phyloP scores from a whole-genome alignment of 352 stramenopile genomes.

The Pythium apleroticum region DNA sequence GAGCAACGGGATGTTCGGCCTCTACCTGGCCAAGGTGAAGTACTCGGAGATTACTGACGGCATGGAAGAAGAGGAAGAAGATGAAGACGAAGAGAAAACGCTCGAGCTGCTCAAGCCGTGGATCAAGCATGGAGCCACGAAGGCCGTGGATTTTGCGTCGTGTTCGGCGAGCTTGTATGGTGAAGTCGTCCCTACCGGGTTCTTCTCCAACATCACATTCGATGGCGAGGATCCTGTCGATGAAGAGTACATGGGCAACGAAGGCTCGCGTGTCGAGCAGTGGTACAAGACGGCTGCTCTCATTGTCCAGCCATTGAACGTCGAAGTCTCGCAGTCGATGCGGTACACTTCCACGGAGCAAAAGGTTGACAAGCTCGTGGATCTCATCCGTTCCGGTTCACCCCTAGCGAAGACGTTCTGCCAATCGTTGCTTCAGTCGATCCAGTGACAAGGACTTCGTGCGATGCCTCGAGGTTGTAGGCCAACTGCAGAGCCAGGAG shows the following conservation, averaged over 20 bases:
- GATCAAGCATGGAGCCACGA: not conserved
- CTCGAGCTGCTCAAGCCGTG: constrained; percentile 3
- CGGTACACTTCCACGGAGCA: not conserved
- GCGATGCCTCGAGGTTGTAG: too few relatives aligned
- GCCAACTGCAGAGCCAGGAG: too few relatives aligned
- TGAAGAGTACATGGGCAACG: constrained; percentile 10
- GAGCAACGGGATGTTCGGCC: constrained; percentile 10
- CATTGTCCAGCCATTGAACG: constrained; percentile 2
- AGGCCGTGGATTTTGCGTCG: not conserved
- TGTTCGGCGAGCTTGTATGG: not conserved
- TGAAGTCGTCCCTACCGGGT: not conserved
- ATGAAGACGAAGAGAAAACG: constrained; percentile 5
- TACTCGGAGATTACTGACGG: constrained; percentile 2
- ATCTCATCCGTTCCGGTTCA: too few relatives aligned
- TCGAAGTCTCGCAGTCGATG: not conserved
- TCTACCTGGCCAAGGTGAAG: constrained; percentile 10
- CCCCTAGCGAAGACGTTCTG: too few relatives aligned
- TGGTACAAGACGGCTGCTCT: constrained; percentile 10
- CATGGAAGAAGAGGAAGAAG: constrained; percentile 2
- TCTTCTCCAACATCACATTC: constrained; percentile 1
- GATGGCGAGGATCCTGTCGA: constrained; percentile 8
- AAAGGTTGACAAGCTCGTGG: too few relatives aligned
- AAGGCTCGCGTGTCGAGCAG: constrained; percentile 9
- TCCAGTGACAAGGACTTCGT: too few relatives aligned
- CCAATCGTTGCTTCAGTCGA: too few relatives aligned